phyloP scores from a whole-genome alignment of 169 alveolate genomes.

The Eimeria zaria region DNA sequence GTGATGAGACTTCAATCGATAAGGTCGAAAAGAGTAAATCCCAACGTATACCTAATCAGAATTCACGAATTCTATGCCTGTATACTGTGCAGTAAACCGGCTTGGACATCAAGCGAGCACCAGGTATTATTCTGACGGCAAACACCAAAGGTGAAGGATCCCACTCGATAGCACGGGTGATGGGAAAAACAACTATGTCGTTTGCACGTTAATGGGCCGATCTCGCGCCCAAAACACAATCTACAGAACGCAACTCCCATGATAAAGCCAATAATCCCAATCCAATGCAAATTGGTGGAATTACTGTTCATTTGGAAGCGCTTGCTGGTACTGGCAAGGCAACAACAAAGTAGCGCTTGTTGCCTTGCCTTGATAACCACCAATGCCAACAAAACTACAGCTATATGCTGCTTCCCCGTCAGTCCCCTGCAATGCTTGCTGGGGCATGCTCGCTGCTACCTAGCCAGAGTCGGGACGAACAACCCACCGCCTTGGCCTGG shows the following conservation, averaged over 20 bases:
- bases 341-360: too few species aligned
- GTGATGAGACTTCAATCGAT: background rate
- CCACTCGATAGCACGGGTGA: background rate
- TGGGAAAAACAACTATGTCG: too few species aligned
- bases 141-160: background rate
- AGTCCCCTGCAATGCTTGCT: background rate
- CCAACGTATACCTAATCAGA: background rate
- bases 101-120: background rate
- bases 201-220: background rate
- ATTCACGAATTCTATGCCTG: background rate
- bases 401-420: background rate
- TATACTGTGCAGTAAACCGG: background rate
- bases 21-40: background rate
- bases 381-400: background rate
- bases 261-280: background rate
- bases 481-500: conserved; percentile 3
- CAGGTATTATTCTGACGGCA: background rate
- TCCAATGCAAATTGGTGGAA: too few species aligned
- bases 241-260: background rate
- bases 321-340: too few species aligned
- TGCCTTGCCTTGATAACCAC: too few species aligned
- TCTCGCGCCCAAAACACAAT: background rate
- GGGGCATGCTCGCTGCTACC: background rate
- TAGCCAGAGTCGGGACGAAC: background rate
- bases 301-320: too few species aligned